Conservation (phyloP, 352 stramenopile genomes). For the Phytophthora foliorum region DNA sequence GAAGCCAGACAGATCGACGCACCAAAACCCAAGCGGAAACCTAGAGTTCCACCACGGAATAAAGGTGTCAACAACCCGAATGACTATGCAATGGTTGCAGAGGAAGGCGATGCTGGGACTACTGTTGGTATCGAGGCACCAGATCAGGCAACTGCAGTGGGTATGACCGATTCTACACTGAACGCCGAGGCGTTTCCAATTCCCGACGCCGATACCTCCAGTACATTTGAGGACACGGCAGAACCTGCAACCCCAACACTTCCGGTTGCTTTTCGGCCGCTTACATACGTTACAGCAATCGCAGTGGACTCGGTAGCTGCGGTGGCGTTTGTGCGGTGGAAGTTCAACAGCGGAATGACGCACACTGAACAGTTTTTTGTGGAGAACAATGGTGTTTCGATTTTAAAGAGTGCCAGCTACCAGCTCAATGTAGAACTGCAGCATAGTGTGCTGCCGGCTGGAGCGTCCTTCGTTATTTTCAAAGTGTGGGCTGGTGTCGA, state of each 20-base stretch:
- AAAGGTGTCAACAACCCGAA: not conserved
- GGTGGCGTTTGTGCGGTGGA: conserved; percentile 43
- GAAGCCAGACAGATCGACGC: not conserved
- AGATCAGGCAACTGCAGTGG: not conserved
- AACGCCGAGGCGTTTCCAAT: not conserved
- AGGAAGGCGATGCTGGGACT: not conserved
- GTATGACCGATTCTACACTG: not conserved
- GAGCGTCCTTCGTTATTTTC: conserved; percentile 30
- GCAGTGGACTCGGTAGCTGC: conserved; percentile 25
- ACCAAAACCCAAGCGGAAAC: conserved; percentile 22
- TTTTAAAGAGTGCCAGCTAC: conserved; percentile 32
- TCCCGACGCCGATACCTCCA: not conserved
- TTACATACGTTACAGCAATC: conserved; percentile 40
- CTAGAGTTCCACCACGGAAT: conserved; percentile 17
- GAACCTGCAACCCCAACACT: not conserved
- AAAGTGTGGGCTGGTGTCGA: conserved; percentile 46
- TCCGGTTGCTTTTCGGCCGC: conserved; percentile 13
- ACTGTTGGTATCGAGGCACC: not conserved
- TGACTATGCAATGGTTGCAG: not conserved
- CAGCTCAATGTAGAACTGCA: conserved; percentile 52
- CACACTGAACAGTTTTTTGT: conserved; percentile 35
- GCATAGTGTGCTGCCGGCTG: conserved; percentile 12
- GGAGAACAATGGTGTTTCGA: conserved; percentile 36
- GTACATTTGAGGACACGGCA: not conserved
- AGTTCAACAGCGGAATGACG: conserved; percentile 22